Percentiles rank a stretch among this genome's conserved stretches.
These are phyloP conservation scores for Aureobasidium namibiae DNA, from an alignment of 2,329 filamentous ascomycete species.

Conservation along the genomic window DNA sequence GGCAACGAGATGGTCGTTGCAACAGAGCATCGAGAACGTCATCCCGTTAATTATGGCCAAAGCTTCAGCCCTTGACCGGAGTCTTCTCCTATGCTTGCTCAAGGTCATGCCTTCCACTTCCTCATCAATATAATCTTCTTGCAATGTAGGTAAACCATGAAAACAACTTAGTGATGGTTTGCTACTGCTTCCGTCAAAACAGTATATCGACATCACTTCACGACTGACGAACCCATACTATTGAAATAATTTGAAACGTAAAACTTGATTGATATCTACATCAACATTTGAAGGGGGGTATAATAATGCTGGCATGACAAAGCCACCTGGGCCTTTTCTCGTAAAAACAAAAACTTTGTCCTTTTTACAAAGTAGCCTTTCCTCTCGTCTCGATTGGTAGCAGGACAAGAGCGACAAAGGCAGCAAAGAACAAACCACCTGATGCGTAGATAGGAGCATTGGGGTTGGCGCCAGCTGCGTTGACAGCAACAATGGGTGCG, in stretches of 20 bases:
- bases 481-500: slow-evolving; percentile 57
- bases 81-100: background rate
- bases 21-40: background rate
- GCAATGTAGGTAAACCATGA: background rate
- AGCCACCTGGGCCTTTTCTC: background rate
- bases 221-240: background rate
- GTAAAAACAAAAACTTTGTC: background rate
- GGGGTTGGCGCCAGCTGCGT: slow-evolving; percentile 31
- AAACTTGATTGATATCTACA: background rate
- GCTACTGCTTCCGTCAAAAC: background rate
- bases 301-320: background rate
- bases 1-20: background rate
- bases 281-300: background rate
- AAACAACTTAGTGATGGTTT: background rate
- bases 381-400: slow-evolving; percentile 38
- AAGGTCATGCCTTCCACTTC: background rate
- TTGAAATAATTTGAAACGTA: background rate
- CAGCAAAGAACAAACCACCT: slow-evolving; percentile 36
- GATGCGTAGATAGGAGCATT: slow-evolving; percentile 36
- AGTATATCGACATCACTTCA: background rate
- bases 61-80: background rate
- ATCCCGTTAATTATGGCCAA: background rate
- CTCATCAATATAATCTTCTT: background rate
- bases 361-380: slow-evolving; percentile 31
- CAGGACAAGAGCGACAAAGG: slow-evolving; percentile 34